Percentiles rank a stretch among this genome's conserved stretches.
Conservation (phyloP, 768 basidiomycete species). For the Leccinum variicolor region DNA sequence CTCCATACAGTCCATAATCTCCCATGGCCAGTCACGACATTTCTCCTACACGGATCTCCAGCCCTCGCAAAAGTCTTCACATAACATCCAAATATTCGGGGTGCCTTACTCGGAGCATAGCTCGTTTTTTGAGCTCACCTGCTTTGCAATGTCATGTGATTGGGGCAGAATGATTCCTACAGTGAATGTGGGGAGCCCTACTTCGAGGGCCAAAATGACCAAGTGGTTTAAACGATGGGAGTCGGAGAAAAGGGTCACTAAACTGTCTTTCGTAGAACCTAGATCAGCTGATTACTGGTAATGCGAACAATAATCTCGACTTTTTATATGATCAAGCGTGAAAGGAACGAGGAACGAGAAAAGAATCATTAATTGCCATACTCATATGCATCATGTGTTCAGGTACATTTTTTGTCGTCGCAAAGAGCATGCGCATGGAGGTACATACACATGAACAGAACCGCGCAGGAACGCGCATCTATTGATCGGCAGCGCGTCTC, state of each 20-base stretch:
- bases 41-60: constrained; percentile 72
- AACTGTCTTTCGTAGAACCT: constrained; percentile 33
- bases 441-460: constrained; percentile 11
- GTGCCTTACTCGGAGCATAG: constrained; percentile 96
- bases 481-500: constrained; percentile 72
- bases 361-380: constrained; percentile 4
- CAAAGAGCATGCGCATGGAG: constrained; percentile 19
- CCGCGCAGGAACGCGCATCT: constrained; percentile 26
- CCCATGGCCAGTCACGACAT: constrained; percentile 56
- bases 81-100: constrained; percentile 69
- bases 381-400: constrained; percentile 15
- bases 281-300: constrained; percentile 49
- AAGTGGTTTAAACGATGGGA: constrained; percentile 92
- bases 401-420: constrained; percentile 20
- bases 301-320: neutral
- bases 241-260: constrained; percentile 62
- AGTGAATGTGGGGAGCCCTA: constrained; percentile 79
- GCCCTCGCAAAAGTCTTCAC: constrained; percentile 67
- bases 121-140: constrained; percentile 92
- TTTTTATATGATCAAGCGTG: neutral
- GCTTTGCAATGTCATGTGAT: constrained; percentile 85
- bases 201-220: constrained; percentile 78
- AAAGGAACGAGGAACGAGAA: neutral
- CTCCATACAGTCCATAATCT: constrained; percentile 65
- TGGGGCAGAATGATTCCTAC: constrained; percentile 94